These are phyloP conservation scores for Saturnispora ahearnii DNA, from an alignment of 805 yeast species.

Conservation along the genomic window DNA sequence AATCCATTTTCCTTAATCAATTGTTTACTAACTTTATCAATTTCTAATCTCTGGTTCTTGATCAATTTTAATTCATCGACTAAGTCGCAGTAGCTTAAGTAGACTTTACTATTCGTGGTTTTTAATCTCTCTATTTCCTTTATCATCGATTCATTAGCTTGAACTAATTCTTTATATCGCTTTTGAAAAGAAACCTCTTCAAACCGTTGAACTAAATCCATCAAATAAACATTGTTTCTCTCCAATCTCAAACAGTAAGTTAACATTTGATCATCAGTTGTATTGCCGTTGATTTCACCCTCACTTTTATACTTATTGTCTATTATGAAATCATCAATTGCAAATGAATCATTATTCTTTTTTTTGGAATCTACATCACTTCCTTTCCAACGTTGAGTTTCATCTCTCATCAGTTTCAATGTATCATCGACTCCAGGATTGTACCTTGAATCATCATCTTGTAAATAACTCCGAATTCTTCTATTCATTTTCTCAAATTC, in stretches of 20 bases:
- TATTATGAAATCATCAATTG: background rate
- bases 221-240: conserved; percentile 12
- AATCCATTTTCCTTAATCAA: background rate
- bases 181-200: conserved; percentile 17
- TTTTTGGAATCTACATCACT: background rate
- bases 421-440: conserved; percentile 18
- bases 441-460: conserved; percentile 12
- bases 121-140: conserved; percentile 18
- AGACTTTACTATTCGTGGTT: conserved; percentile 19
- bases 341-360: background rate
- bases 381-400: conserved; percentile 14
- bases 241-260: conserved; percentile 14
- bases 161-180: conserved; percentile 9
- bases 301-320: conserved; percentile 2
- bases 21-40: background rate
- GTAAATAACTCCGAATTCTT: conserved; percentile 8
- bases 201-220: conserved; percentile 15
- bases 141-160: conserved; percentile 3
- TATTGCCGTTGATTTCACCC: background rate
- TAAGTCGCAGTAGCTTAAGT: conserved; percentile 20
- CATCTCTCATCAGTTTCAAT: conserved; percentile 17
- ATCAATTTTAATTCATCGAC: conserved; percentile 11
- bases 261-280: conserved; percentile 8
- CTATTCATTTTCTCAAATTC: conserved; percentile 5
- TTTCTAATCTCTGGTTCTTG: background rate